A percentile compares a stretch with the other conserved stretches of the same genome.
Evolutionary conservation across 805 yeast genomes (phyloP).

Genomic region (Ogataea siamensis): DNA sequence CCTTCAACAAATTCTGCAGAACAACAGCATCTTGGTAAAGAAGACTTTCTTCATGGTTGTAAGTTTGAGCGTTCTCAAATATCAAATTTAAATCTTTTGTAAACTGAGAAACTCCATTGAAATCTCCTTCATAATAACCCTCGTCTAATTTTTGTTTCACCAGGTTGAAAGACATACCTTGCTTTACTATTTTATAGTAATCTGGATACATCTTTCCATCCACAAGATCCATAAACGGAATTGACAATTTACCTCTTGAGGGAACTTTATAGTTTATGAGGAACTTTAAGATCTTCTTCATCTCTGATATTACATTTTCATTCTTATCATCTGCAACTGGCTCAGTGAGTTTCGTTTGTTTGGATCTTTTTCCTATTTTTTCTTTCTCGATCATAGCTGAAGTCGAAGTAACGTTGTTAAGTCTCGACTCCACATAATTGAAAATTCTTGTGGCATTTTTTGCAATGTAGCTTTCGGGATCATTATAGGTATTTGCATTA

Average conservation of each 20-base stretch:
- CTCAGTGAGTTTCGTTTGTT: conserved; percentile 1
- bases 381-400: background rate
- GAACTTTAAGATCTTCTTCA: conserved; percentile 36
- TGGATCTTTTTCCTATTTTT: conserved; percentile 7
- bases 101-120: conserved; percentile 55
- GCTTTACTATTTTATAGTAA: conserved; percentile 67
- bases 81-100: conserved; percentile 57
- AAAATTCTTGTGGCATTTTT: conserved; percentile 57
- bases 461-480: conserved; percentile 62
- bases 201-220: conserved; percentile 72
- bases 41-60: conserved; percentile 70
- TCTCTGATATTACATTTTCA: conserved; percentile 19
- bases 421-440: conserved; percentile 54
- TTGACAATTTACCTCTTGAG: conserved; percentile 54
- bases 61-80: conserved; percentile 74
- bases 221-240: conserved; percentile 75
- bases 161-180: conserved; percentile 70
- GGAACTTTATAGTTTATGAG: conserved; percentile 45
- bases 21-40: conserved; percentile 69
- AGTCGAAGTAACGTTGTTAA: conserved; percentile 31
- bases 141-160: conserved; percentile 52
- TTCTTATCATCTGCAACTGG: conserved; percentile 2
- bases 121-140: conserved; percentile 48
- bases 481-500: conserved; percentile 75
- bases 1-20: conserved; percentile 52